Evolutionary conservation across 1,284 basidiomycete species (phyloP), one percentile per base, ranked within the genome.

Genomic region (Cutaneotrichosporon cyanovorans): DNA sequence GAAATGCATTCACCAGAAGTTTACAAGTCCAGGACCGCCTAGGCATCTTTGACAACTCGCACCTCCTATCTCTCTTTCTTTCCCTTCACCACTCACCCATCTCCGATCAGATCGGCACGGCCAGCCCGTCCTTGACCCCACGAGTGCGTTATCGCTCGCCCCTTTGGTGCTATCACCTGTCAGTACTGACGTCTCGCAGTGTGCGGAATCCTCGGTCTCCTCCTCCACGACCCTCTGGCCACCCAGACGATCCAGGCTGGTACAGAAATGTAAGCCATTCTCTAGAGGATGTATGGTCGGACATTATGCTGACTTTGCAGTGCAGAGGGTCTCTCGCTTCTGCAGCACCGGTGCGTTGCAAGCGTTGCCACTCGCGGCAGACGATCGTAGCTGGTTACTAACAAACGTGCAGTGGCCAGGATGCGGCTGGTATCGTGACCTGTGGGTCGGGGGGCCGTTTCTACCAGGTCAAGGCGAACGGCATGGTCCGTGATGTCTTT

Each of bases 381-480:
- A 34, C 11, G 21, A 15, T 30, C n/a, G n/a, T n/a, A n/a, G n/a
- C n/a, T 28, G 7, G 25, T 28, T 7, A 28, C 12, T 12, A 3
- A 40, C n/a, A 15, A 14, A 45, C 37, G 4, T 30, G 4, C 52
- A 69, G 66, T 66, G 93, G 93, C 28, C 93, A 99, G 70, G 93
- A 99, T 78, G 95, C 95, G 1, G 96, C 92, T 56, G 95, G 95
- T 45, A 86, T 98, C 63, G 86, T 99, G 50, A 98, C 95, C 39
- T 95, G 95, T 69, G 95, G 92, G 4, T 80, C 82, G 15, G 90
- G 90, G 65, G 95, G 95, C 38, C 83, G 92, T 38, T 88, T 99
- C 72, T 93, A 87, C 72, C 95, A 99, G 71, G 91, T 87, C 78
- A 99, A 99, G 74, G 89, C 91, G n/a, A 99, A 98, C 69, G 95